Conservation (phyloP, 2,329 filamentous ascomycete genomes). For the Pezicula carpinea region DNA sequence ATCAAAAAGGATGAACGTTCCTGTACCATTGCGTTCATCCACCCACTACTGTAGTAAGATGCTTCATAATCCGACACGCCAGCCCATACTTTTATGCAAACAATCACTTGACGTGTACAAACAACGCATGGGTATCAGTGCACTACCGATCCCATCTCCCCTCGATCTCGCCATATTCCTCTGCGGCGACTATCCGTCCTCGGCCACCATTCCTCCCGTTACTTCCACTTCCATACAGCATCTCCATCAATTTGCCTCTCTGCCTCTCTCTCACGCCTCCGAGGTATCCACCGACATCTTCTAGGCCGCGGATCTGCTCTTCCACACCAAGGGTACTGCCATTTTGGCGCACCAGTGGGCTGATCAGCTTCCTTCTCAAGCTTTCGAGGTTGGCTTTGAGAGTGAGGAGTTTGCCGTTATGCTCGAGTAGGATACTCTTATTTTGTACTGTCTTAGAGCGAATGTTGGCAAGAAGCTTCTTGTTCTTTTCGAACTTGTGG, state of each 20-base stretch:
- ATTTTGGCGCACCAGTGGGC: constrained; percentile 70
- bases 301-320: constrained; percentile 79
- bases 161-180: constrained; percentile 12
- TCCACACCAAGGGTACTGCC: constrained; percentile 70
- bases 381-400: constrained; percentile 84
- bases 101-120: no score
- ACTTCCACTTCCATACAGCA: constrained; percentile 55
- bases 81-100: no score
- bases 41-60: no score
- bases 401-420: constrained; percentile 77
- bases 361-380: constrained; percentile 78
- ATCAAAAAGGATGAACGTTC: no score
- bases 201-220: constrained; percentile 4
- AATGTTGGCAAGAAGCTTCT: constrained; percentile 70
- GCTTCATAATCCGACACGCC: no score
- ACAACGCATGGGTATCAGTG: no score
- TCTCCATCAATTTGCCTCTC: constrained; percentile 78
- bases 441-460: constrained; percentile 80
- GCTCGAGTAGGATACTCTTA: constrained; percentile 80
- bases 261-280: constrained; percentile 71
- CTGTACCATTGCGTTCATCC: no score
- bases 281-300: constrained; percentile 74
- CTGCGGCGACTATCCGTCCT: constrained; percentile 8
- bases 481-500: constrained; percentile 91
- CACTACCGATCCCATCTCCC: constrained; percentile 12